Conservation (phyloP, 768 basidiomycete species). For the Boletus subcaerulescens region DNA sequence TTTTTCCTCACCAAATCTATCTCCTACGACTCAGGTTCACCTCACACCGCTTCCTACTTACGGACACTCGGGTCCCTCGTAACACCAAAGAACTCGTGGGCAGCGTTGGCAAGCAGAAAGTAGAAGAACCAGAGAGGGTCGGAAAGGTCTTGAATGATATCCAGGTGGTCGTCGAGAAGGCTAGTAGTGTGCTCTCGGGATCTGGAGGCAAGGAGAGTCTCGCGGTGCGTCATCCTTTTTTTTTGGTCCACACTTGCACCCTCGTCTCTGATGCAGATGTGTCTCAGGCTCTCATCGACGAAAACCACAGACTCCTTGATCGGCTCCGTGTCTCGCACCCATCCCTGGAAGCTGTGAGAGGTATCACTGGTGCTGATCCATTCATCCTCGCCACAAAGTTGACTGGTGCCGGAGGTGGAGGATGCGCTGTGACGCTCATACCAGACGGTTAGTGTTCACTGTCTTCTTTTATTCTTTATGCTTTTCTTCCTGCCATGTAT, state of each 20-base stretch:
- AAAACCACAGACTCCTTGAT: constrained; percentile 86
- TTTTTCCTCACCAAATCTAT: constrained; percentile 6
- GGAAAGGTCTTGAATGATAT: constrained; percentile 75
- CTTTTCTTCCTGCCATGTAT: neutral
- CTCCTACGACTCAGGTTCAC: constrained; percentile 61
- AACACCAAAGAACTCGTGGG: constrained; percentile 95
- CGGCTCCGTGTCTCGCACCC: constrained; percentile 91
- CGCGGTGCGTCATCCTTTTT: constrained; percentile 50
- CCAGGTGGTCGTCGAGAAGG: constrained; percentile 82
- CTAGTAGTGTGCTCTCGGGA: constrained; percentile 69
- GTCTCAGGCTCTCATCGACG: constrained; percentile 71
- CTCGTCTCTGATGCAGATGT: neutral
- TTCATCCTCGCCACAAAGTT: constrained; percentile 86
- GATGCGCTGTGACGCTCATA: constrained; percentile 94
- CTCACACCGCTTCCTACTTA: constrained; percentile 84
- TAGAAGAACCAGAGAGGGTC: constrained; percentile 82
- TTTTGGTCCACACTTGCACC: neutral
- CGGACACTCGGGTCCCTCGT: constrained; percentile 89
- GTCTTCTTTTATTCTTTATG: neutral
- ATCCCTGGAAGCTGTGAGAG: constrained; percentile 74
- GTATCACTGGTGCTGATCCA: constrained; percentile 59
- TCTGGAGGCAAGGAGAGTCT: constrained; percentile 11
- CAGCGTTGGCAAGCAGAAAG: constrained; percentile 73
- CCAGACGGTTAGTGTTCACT: constrained; percentile 71
- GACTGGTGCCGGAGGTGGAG: constrained; percentile 97